Conservation (phyloP, 1,139 yeast species). For the Debaryomyces nepalensis region DNA sequence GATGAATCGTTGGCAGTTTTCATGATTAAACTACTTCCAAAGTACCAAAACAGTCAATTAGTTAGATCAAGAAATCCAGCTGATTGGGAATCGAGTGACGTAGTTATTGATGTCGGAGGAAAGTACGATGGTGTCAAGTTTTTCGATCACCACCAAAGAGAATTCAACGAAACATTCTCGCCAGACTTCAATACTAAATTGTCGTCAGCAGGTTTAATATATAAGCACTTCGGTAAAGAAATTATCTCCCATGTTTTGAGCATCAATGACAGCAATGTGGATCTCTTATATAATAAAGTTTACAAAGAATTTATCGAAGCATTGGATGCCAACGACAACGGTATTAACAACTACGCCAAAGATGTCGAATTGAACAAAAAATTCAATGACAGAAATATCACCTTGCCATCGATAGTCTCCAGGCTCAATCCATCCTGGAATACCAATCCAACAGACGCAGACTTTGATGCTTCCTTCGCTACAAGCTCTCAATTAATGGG, state of each 20-base stretch:
- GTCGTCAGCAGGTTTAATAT: conserved; percentile 92
- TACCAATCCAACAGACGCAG: conserved; percentile 63
- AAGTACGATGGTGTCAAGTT: conserved; percentile 83
- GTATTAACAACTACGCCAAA: conserved; percentile 72
- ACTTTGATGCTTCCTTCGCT: conserved; percentile 66
- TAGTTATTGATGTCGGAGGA: conserved; percentile 96
- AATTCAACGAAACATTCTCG: conserved; percentile 44
- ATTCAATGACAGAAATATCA: conserved; percentile 50
- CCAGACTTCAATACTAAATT: conserved; percentile 64
- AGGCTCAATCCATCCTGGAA: conserved; percentile 88
- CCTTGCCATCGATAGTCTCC: conserved; percentile 77
- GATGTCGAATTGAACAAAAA: conserved; percentile 43
- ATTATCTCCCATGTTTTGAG: conserved; percentile 57
- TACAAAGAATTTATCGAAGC: conserved; percentile 89
- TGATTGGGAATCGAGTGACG: conserved; percentile 85
- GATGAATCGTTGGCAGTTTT: conserved; percentile 97
- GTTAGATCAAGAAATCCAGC: conserved; percentile 83
- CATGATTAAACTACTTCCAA: conserved; percentile 76
- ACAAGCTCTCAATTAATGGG: conserved; percentile 87
- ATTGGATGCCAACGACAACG: conserved; percentile 95
- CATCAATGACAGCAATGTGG: conserved; percentile 48
- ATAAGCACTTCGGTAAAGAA: conserved; percentile 89
- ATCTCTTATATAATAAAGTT: conserved; percentile 69
- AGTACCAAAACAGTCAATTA: conserved; percentile 65
- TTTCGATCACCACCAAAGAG: conserved; percentile 96